Conservation (phyloP, 2,329 filamentous ascomycete genomes). For the Clonostachys rosea region DNA sequence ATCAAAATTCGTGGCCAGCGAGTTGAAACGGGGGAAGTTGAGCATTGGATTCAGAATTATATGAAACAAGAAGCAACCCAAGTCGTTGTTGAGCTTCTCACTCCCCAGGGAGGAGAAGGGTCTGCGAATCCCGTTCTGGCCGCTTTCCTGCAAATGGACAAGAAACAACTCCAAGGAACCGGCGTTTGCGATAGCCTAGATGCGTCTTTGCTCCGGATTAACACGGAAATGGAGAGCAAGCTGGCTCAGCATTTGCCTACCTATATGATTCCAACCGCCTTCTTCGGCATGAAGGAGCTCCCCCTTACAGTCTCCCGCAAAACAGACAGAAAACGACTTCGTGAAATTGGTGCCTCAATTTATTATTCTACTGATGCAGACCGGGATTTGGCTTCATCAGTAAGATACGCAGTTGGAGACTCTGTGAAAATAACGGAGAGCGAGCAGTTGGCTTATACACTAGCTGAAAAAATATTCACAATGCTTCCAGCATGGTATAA, state of each 20-base stretch:
- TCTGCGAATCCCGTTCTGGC: neutral
- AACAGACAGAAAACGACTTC: neutral
- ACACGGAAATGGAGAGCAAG: neutral
- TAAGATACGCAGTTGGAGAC: too few species aligned
- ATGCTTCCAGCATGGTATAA: too few species aligned
- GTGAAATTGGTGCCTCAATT: neutral
- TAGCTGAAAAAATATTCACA: too few species aligned
- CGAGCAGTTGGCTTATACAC: too few species aligned
- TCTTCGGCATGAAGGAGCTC: slow-evolving; percentile 1
- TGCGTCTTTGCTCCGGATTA: neutral
- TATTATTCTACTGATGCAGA: neutral
- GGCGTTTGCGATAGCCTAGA: neutral
- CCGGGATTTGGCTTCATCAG: too few species aligned
- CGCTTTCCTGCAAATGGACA: neutral
- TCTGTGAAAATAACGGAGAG: too few species aligned
- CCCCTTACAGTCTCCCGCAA: neutral
- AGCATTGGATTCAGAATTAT: slow-evolving; percentile 26
- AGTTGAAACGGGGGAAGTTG: slow-evolving; percentile 37
- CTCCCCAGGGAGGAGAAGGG: neutral
- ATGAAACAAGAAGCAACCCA: neutral
- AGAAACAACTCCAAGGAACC: neutral
- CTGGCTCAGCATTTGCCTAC: neutral
- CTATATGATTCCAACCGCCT: slow-evolving; percentile 1
- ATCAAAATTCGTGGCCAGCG: slow-evolving; percentile 52
- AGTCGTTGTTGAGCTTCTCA: neutral